Evolutionary conservation across 2,329 filamentous ascomycete genomes (phyloP), one percentile per base, ranked within the genome.

Genomic region (Penicillium sp.): DNA sequence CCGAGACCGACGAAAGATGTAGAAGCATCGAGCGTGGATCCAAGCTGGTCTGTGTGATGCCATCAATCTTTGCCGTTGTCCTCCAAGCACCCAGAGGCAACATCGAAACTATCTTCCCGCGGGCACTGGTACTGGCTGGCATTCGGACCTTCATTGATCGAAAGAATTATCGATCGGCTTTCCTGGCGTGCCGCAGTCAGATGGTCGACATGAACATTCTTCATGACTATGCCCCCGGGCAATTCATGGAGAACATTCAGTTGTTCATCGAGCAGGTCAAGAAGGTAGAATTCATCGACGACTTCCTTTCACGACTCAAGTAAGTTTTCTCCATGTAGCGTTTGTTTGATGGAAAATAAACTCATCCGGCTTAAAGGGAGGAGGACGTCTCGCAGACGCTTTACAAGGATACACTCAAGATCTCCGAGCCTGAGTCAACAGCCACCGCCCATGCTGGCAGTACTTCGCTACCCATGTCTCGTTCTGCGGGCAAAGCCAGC

Each of bases 201-300:
- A 82, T 94, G 57, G 93, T 98, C 1, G 93, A 98, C 63, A 90
- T 97, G 86, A 98, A 98, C 63, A 91, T 98, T 52, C 75, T 98
- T 2, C 91, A 95, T 62, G 93, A 98, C 63, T 88, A 97, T 69
- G 83, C 83, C n/a, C 89, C 91, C 0, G 77, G 83, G 34, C 87
- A 94, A 57, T 96, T 98, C 64, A 77, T 96, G 65, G 73, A 78
- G 4, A 87, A 84, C 55, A 80, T 95, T 9, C 76, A 77, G 0
- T 68, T 87, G 0, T 95, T 98, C 61, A 75, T 97, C 29, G 83
- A 89, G 13, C 90, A 98, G 66, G 76, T 98, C 36, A 83, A 85
- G 58, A 90, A 88, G 54, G 76, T 86, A 9, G 81, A 90, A 34
- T 86, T 88, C 54, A 85, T 97, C 51, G 93, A 98, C 64, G 76